Conservation (phyloP, 345 rosid species). For the Turnera subulata region DNA sequence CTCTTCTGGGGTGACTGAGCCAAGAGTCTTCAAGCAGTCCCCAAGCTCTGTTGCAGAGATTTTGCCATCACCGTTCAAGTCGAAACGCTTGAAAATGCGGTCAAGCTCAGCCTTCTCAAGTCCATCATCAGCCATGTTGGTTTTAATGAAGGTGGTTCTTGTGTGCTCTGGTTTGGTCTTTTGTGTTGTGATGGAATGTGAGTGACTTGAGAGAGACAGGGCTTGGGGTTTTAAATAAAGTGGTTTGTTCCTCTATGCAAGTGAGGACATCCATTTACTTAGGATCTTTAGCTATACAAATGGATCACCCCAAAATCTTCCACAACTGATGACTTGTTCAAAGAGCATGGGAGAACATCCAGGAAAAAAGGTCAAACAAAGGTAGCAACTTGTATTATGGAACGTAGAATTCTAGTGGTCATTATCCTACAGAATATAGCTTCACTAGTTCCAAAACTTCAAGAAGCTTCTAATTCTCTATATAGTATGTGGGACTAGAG, state of each 20-base stretch:
- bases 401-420: no score
- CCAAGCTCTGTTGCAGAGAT: conserved; percentile 79
- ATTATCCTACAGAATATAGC: no score
- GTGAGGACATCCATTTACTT: conserved; percentile 22
- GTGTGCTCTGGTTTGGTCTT: not conserved
- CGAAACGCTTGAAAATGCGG: conserved; percentile 74
- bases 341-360: no score
- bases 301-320: conserved; percentile 30
- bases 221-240: conserved; percentile 20
- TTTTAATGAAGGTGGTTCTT: conserved; percentile 8
- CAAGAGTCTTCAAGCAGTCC: conserved; percentile 62
- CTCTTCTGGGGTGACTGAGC: conserved; percentile 57
- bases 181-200: not conserved
- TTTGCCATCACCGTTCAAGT: conserved; percentile 75
- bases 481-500: no score
- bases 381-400: no score
- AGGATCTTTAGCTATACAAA: conserved; percentile 13
- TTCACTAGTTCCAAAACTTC: no score
- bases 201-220: not conserved
- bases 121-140: conserved; percentile 52
- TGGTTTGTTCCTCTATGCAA: conserved; percentile 1
- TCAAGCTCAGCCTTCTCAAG: conserved; percentile 47
- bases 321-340: no score
- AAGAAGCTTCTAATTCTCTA: no score
- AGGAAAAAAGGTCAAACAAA: no score